phyloP scores from a whole-genome alignment of 495 filamentous ascomycete species.

The Cercophora newfieldiana region DNA sequence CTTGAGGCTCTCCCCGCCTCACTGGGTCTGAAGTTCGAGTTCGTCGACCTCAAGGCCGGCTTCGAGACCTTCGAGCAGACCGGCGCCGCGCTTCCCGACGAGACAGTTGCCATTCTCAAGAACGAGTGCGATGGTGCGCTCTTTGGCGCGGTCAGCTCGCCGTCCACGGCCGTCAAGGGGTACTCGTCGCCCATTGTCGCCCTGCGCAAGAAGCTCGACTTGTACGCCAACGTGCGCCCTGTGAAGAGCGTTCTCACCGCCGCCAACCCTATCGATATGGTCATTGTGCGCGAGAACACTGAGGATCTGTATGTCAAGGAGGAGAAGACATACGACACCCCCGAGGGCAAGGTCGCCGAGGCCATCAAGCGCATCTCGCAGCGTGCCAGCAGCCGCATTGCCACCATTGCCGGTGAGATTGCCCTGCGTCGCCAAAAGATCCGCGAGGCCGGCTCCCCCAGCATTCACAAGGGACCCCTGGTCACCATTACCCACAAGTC shows the following conservation, averaged over 20 bases:
- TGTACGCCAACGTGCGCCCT: constrained; percentile 96
- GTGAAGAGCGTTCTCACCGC: constrained; percentile 75
- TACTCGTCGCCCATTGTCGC: constrained; percentile 98
- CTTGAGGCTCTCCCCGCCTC: constrained; percentile 86
- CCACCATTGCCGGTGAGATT: constrained; percentile 91
- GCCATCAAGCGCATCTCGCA: constrained; percentile 96
- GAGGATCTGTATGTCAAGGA: constrained; percentile 99
- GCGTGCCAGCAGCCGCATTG: constrained; percentile 77
- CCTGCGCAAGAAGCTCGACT: constrained; percentile 88
- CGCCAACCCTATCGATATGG: constrained; percentile 79
- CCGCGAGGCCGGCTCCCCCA: constrained; percentile 48
- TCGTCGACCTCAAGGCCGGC: constrained; percentile 87
- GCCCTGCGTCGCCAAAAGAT: constrained; percentile 83
- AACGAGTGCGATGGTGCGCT: constrained; percentile 92
- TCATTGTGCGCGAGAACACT: constrained; percentile 98
- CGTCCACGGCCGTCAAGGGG: constrained; percentile 81
- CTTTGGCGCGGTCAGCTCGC: constrained; percentile 95
- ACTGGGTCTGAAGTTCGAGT: constrained; percentile 86
- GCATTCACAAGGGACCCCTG: constrained; percentile 66
- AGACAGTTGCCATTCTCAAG: constrained; percentile 81
- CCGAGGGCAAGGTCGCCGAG: constrained; percentile 84
- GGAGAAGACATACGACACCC: constrained; percentile 74
- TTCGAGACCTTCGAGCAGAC: constrained; percentile 90
- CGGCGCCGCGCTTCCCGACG: constrained; percentile 82
- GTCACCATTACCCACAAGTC: constrained; percentile 99